phyloP scores from a whole-genome alignment of 768 basidiomycete genomes.

The Fibroporia radiculosa region DNA sequence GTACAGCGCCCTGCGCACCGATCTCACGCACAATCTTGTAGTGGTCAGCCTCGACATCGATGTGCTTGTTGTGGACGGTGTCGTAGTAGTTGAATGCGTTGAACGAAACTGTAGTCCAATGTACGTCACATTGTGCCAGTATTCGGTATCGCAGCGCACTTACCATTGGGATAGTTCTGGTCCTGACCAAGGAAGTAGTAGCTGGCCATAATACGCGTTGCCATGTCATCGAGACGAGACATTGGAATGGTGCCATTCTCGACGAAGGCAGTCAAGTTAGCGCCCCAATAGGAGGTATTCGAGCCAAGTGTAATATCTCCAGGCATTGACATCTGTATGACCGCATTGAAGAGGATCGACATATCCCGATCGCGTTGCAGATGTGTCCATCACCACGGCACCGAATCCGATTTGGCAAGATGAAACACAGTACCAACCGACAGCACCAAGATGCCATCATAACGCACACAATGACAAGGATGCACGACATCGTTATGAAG shows the following conservation, averaged over 20 bases:
- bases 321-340: constrained; percentile 62
- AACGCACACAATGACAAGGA: background rate
- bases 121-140: background rate
- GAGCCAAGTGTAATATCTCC: constrained; percentile 45
- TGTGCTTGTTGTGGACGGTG: constrained; percentile 46
- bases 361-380: too few species aligned
- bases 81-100: constrained; percentile 51
- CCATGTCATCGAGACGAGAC: constrained; percentile 72
- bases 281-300: constrained; percentile 55
- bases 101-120: constrained; percentile 44
- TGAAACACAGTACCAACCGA: background rate
- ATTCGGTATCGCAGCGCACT: background rate
- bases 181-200: constrained; percentile 70
- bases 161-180: constrained; percentile 45
- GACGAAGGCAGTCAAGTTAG: constrained; percentile 60
- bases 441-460: background rate
- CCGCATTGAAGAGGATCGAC: background rate
- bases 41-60: constrained; percentile 69
- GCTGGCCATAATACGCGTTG: constrained; percentile 63
- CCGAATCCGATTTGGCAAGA: background rate
- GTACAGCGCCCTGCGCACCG: constrained; percentile 63
- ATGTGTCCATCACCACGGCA: too few species aligned
- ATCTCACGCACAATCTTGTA: constrained; percentile 60
- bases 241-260: constrained; percentile 64
- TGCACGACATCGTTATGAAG: background rate